A percentile compares a stretch with the other conserved stretches of the same genome.
Conservation (phyloP, 2,329 filamentous ascomycete species). For the Penicillium vulpinum region DNA sequence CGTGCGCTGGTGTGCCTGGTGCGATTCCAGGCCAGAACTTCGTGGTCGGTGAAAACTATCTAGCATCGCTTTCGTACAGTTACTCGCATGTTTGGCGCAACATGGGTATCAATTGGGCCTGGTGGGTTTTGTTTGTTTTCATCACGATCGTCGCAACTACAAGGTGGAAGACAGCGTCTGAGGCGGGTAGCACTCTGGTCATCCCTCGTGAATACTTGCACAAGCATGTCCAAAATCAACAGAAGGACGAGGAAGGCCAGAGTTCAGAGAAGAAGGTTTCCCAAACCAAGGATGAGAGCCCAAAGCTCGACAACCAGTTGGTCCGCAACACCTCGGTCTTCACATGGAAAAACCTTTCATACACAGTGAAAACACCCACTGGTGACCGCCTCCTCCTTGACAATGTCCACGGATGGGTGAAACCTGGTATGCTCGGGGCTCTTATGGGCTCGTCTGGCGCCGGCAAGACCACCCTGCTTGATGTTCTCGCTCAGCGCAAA, state of each 20-base stretch:
- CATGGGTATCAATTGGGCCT: conserved; percentile 63
- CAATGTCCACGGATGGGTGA: conserved; percentile 71
- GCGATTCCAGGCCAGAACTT: conserved; percentile 51
- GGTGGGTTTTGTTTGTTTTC: conserved; percentile 60
- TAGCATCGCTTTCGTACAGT: conserved; percentile 56
- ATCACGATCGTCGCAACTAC: conserved; percentile 61
- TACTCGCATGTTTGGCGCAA: conserved; percentile 59
- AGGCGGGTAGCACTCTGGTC: conserved; percentile 56
- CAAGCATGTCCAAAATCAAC: conserved; percentile 30
- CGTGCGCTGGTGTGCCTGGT: conserved; percentile 57
- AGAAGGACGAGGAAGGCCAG: conserved; percentile 54
- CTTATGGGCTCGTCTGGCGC: conserved; percentile 77
- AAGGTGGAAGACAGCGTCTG: conserved; percentile 56
- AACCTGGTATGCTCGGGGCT: conserved; percentile 74
- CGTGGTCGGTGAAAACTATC: conserved; percentile 61
- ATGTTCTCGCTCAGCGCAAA: conserved; percentile 72
- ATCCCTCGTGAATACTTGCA: conserved; percentile 62
- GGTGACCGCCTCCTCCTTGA: conserved; percentile 61
- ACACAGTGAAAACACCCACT: conserved; percentile 63
- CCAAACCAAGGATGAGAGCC: conserved; percentile 20
- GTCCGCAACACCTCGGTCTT: conserved; percentile 67
- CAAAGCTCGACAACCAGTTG: conserved; percentile 45
- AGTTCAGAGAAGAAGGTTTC: conserved; percentile 26
- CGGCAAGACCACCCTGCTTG: conserved; percentile 73
- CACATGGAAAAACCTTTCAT: conserved; percentile 72